Conservation (phyloP, 257 asterid species). For the Osmanthus fragrans region DNA sequence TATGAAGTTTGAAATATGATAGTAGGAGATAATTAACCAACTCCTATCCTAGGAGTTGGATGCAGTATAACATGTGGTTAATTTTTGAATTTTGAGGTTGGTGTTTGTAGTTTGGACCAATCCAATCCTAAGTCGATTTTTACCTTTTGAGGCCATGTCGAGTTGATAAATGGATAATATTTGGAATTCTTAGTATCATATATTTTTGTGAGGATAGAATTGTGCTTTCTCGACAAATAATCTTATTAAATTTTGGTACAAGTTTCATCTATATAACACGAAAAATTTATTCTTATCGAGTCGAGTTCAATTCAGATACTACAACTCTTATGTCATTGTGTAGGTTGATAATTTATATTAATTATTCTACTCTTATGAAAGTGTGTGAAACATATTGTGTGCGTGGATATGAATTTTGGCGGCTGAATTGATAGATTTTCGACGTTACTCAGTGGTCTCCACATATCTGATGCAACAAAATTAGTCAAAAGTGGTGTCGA, state of each 20-base stretch:
- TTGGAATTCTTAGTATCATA: background rate
- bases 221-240: background rate
- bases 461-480: background rate
- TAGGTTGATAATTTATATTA: no score
- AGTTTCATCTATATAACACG: background rate
- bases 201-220: background rate
- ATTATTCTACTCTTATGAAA: background rate
- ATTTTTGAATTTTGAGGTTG: no score
- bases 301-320: background rate
- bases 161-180: background rate
- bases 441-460: background rate
- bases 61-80: no score
- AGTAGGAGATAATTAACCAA: background rate
- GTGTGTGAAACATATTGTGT: background rate
- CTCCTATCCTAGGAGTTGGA: background rate
- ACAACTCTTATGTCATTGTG: no score
- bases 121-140: no score
- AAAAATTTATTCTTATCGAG: no score
- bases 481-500: background rate
- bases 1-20: no score
- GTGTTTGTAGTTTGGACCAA: no score
- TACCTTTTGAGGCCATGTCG: background rate
- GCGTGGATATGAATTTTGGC: background rate
- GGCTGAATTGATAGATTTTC: background rate
- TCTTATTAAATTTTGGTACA: background rate